Percentiles rank a stretch among this genome's conserved stretches.
Evolutionary conservation across 306 rosid genomes (phyloP).

Genomic region (Bauhinia variegata): DNA sequence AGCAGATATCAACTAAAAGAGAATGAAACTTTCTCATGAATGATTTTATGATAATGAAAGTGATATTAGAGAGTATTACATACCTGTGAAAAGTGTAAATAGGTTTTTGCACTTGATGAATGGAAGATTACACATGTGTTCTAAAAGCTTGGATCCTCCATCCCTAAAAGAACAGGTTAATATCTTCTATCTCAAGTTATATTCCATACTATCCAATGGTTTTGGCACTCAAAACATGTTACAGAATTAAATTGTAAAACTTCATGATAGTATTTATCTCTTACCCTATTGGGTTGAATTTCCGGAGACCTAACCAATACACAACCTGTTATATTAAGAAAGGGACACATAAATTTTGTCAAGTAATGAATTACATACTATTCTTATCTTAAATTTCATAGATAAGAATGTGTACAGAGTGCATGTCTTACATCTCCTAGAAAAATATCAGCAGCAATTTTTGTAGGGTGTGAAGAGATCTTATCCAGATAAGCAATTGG

Average conservation of each 20-base stretch:
- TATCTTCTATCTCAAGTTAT: too few species aligned
- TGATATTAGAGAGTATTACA: not conserved
- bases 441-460: conserved; percentile 54
- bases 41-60: not conserved
- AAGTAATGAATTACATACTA: not conserved
- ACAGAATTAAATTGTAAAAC: too few species aligned
- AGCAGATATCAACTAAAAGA: not conserved
- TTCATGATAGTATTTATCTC: too few species aligned
- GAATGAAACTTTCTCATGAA: conserved; percentile 8
- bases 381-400: not conserved
- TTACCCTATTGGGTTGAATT: too few species aligned
- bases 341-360: conserved; percentile 7
- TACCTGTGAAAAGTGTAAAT: conserved; percentile 67
- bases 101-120: too few species aligned
- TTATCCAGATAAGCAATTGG: conserved; percentile 77
- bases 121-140: too few species aligned
- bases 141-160: too few species aligned
- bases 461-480: conserved; percentile 49
- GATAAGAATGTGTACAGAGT: not conserved
- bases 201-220: too few species aligned
- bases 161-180: too few species aligned
- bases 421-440: conserved; percentile 51
- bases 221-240: too few species aligned
- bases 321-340: conserved; percentile 46
- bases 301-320: conserved; percentile 60